Base-by-base conservation (phyloP, 1,284 basidiomycete species). In the Leccinum huronense region DNA sequence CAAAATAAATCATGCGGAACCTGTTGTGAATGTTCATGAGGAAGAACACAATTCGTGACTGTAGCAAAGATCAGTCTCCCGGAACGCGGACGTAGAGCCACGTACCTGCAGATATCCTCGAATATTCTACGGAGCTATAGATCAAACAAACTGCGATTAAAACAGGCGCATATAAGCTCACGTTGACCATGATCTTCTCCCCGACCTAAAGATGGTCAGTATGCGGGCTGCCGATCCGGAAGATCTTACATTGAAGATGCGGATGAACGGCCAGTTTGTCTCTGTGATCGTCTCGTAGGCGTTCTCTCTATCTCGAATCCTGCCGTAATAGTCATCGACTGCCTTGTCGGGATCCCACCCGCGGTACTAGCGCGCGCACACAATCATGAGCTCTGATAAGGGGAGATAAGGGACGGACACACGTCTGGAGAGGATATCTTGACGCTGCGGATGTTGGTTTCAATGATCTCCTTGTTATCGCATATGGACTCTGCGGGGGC, bases 391-490 rank as follows among this genome's bases (percentile, higher is more conserved):
- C 5, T 11, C 1, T 19, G 5, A 19, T 19, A 10, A 42, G 1
- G 8, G 38, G 19, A 38, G 56, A 71, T 36, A 27, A 34, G 11
- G 57, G 14, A 16, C 2, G 36, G 45, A 82, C 91, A 63, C 72
- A 94, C 95, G 77, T 98, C 96, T 3, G 96, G 97, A 27, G 96
- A 98, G 23, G 95, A 97, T 59, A 99, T 94, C 84, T 99, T 99
- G 78, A 99, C 97, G 68, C 88, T 94, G 58, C 96, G 86, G 60
- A 99, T 98, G 73, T 99, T 99, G 8, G 87, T 87, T 67, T 97
- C 90, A 64, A 99, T 94, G 63, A 99, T 91, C 63, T 95, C 93
- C 67, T 94, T 88, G 71, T 95, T 89, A 74, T 95, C 91, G 73
- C 94, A 96, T 10, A 91, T 70, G 3, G 91, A 91, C 75, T 97